phyloP scores from a whole-genome alignment of 2,329 filamentous ascomycete genomes.

The Colletotrichum sp. region DNA sequence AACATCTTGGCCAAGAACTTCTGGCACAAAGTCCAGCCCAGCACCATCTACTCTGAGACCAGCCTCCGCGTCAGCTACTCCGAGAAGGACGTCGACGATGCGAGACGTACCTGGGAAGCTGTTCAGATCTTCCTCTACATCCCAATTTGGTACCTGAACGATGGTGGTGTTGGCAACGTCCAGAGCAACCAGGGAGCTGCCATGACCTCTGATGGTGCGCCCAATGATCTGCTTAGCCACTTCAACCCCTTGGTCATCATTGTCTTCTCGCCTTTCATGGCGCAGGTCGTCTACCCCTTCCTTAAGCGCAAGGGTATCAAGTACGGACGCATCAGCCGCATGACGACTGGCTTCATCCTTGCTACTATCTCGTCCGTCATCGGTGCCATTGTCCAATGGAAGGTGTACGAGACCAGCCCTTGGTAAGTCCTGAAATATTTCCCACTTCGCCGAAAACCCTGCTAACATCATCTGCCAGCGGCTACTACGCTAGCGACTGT shows the following conservation, averaged over 20 bases:
- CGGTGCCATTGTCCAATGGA: conserved; percentile 60
- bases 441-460: too few species aligned
- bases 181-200: conserved; percentile 42
- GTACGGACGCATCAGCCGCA: conserved; percentile 63
- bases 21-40: conserved; percentile 66
- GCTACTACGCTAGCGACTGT: conserved; percentile 48
- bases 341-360: conserved; percentile 61
- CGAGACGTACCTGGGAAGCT: conserved; percentile 54
- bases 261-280: conserved; percentile 59
- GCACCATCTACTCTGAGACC: conserved; percentile 45
- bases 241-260: conserved; percentile 66
- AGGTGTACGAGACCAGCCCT: conserved; percentile 60
- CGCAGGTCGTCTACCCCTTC: conserved; percentile 60
- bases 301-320: conserved; percentile 55
- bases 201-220: conserved; percentile 53
- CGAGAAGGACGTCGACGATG: conserved; percentile 71
- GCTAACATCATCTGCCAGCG: conserved; percentile 24
- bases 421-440: conserved; percentile 34
- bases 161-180: conserved; percentile 42
- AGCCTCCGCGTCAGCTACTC: conserved; percentile 61
- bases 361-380: conserved; percentile 57
- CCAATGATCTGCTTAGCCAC: conserved; percentile 66
- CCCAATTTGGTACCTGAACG: conserved; percentile 43
- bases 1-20: conserved; percentile 60
- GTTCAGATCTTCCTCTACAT: conserved; percentile 47